These are phyloP conservation scores for Cardamine occulta DNA, from an alignment of 345 rosid genomes.

Conservation along the genomic window DNA sequence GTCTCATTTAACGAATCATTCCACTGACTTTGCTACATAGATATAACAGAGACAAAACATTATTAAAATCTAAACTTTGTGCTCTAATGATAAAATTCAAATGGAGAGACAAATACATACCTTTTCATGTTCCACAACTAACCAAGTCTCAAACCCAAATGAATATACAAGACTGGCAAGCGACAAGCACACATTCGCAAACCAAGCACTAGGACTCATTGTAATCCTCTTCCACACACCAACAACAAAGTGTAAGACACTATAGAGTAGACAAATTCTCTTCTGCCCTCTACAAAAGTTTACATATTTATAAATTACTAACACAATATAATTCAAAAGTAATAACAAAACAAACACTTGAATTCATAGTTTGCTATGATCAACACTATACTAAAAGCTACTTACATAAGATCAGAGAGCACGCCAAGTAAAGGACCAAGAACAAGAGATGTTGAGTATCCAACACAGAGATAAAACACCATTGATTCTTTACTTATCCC, in stretches of 20 bases:
- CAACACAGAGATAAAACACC: constrained; percentile 56
- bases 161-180: constrained; percentile 71
- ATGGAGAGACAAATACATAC: constrained; percentile 45
- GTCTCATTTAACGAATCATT: constrained; percentile 74
- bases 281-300: constrained; percentile 67
- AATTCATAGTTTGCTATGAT: background rate
- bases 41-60: constrained; percentile 3
- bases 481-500: constrained; percentile 59
- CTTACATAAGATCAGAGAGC: constrained; percentile 84
- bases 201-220: constrained; percentile 58
- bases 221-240: constrained; percentile 77
- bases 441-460: constrained; percentile 62
- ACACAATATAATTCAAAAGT: background rate
- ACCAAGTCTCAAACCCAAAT: constrained; percentile 87
- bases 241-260: constrained; percentile 69
- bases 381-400: constrained; percentile 17
- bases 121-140: constrained; percentile 81
- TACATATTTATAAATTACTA: background rate
- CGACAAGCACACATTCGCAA: constrained; percentile 65
- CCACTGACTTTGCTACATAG: constrained; percentile 78
- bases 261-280: constrained; percentile 72
- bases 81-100: background rate
- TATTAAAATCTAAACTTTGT: background rate
- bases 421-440: constrained; percentile 66
- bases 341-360: background rate